A percentile compares a stretch with the other conserved stretches of the same genome.
Conservation (phyloP, 1,139 yeast species). For the Geotrichum fermentans region DNA sequence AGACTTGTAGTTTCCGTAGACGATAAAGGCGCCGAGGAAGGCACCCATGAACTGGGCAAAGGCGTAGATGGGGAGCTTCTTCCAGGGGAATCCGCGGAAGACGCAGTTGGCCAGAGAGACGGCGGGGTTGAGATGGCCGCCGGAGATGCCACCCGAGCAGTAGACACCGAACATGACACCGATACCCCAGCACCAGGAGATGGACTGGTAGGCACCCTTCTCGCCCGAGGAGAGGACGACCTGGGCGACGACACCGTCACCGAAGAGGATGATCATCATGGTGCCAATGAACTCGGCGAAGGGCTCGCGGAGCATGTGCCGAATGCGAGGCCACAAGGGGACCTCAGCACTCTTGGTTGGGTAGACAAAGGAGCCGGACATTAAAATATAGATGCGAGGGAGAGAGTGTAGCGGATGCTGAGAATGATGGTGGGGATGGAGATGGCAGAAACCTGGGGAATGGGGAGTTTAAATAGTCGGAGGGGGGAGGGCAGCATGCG, state of each 20-base stretch:
- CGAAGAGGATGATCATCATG: constrained; percentile 42
- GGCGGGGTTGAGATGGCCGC: constrained; percentile 38
- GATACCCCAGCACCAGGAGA: constrained; percentile 48
- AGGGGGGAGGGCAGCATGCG: background rate
- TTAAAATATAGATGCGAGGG: constrained; percentile 3
- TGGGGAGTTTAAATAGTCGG: background rate
- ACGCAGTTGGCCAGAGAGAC: constrained; percentile 33
- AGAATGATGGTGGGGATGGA: background rate
- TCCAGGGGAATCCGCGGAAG: constrained; percentile 35
- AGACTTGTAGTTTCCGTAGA: constrained; percentile 33
- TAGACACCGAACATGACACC: constrained; percentile 48
- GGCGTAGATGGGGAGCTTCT: constrained; percentile 31
- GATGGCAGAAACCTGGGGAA: background rate
- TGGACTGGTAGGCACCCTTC: constrained; percentile 42
- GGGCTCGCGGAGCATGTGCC: constrained; percentile 29
- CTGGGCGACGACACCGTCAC: constrained; percentile 48
- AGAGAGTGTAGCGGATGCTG: background rate
- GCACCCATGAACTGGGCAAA: constrained; percentile 34
- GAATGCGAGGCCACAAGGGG: constrained; percentile 26
- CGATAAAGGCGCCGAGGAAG: constrained; percentile 31
- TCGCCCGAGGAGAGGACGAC: constrained; percentile 36
- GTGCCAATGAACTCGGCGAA: constrained; percentile 50
- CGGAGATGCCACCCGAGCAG: constrained; percentile 33
- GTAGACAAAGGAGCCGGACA: constrained; percentile 15
- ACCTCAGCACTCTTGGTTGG: constrained; percentile 10